Conservation (phyloP, 257 asterid genomes). For the Lycium barbarum region DNA sequence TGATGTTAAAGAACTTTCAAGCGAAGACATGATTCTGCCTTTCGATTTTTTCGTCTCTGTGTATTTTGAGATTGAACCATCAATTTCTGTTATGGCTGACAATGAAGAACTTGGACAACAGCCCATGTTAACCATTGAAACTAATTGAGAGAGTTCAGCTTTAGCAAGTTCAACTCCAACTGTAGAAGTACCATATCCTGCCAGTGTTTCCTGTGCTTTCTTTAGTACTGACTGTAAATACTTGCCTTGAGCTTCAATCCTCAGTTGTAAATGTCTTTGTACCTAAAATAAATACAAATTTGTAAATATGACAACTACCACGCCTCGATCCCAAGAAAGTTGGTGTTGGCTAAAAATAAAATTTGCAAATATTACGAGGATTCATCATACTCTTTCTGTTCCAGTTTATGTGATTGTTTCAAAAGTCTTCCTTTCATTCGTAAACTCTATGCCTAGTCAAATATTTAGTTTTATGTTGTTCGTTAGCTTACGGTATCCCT, state of each 20-base stretch:
- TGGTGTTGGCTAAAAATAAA: background rate
- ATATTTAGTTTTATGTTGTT: background rate
- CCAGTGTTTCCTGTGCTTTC: constrained; percentile 83
- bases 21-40: constrained; percentile 49
- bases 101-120: constrained; percentile 59
- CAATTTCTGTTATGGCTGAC: constrained; percentile 70
- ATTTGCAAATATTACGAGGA: background rate
- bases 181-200: constrained; percentile 64
- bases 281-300: constrained; percentile 51
- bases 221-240: constrained; percentile 82
- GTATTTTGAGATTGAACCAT: constrained; percentile 48
- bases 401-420: too few relatives aligned
- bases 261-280: constrained; percentile 78
- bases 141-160: constrained; percentile 75
- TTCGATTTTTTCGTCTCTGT: constrained; percentile 36
- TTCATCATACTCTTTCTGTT: background rate
- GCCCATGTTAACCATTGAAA: constrained; percentile 71
- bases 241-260: constrained; percentile 95
- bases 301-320: background rate
- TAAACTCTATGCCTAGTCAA: too few relatives aligned
- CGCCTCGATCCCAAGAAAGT: background rate
- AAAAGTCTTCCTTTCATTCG: too few relatives aligned
- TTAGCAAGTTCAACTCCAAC: constrained; percentile 67
- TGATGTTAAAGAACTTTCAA: constrained; percentile 81
- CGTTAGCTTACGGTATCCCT: background rate